Conservation (phyloP, 1,284 basidiomycete genomes). For the Polyporus tsugae region DNA sequence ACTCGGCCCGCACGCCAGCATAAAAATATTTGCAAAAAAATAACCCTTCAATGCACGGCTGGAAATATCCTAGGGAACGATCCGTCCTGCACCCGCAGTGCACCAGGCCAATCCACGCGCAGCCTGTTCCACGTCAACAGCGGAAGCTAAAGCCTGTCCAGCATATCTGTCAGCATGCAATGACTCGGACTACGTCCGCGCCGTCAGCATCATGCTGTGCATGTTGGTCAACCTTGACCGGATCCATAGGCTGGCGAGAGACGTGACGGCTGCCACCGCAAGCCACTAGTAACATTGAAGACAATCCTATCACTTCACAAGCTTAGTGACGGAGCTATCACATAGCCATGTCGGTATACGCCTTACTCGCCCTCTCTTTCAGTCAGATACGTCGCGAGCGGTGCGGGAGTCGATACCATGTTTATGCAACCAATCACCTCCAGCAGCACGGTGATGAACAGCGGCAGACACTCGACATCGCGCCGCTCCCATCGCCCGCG, state of each 20-base stretch:
- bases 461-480: neutral
- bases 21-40: neutral
- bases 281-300: neutral
- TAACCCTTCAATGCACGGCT: neutral
- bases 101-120: neutral
- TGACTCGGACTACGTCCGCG: neutral
- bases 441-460: neutral
- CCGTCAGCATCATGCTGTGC: neutral
- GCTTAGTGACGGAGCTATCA: neutral
- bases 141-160: neutral
- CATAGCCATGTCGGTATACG: neutral
- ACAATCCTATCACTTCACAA: neutral
- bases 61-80: neutral
- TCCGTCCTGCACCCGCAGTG: neutral
- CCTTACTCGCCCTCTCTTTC: neutral
- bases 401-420: neutral
- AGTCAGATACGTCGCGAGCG: neutral
- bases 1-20: neutral
- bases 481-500: neutral
- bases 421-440: neutral
- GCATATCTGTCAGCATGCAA: neutral
- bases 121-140: neutral
- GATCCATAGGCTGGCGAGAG: neutral
- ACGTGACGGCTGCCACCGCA: neutral
- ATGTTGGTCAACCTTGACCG: neutral